Evolutionary conservation across 441 rosid species (phyloP), one percentile per base, ranked within the genome.

Genomic region (Populus trichocarpa): DNA sequence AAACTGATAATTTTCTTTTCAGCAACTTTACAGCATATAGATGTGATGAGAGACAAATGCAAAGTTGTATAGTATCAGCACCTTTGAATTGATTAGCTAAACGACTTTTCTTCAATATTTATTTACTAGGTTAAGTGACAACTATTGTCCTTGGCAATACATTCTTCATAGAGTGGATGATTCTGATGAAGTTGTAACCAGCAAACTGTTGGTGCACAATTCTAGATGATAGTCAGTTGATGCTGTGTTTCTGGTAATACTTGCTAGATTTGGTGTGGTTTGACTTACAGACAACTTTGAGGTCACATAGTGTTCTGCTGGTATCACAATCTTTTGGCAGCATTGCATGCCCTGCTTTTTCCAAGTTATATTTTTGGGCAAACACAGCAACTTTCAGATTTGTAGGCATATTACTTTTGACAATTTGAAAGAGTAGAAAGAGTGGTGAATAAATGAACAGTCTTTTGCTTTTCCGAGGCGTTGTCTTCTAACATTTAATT

Each of bases 111-210:
- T 22, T 71, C 38, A 65, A 28, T 38, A 25, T 25, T 75, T 12
- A 11, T 75, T 75, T 70, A 23, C 68, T 57, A 16, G 11, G 26
- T 63, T 22, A 59, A 42, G 66, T 8, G 30, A 57, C 22, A 20
- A 68, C 71, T 33, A 33, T 65, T 13, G 7, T 75, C 38, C 12
- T 3, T 6, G 50, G 30, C 25, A 46, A 32, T 50, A 14, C 46
- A 30, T 75, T 68, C 33, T 26, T 70, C 70, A 46, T 23, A 23
- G 13, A 46, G 53, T 23, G 57, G 38, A 10, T 71, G 72, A 35
- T 71, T 67, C 79, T 75, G 6, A 53, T 80, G 69, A 38, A 40
- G 32, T 78, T 71, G 28, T 59, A 26, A 42, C 23, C 18, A 23
- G 32, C 70, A 38, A 18, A 40, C 13, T 67, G 61, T 32, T 70